Conservation (phyloP, 805 yeast genomes). For the Kockiozyma suomiensis region DNA sequence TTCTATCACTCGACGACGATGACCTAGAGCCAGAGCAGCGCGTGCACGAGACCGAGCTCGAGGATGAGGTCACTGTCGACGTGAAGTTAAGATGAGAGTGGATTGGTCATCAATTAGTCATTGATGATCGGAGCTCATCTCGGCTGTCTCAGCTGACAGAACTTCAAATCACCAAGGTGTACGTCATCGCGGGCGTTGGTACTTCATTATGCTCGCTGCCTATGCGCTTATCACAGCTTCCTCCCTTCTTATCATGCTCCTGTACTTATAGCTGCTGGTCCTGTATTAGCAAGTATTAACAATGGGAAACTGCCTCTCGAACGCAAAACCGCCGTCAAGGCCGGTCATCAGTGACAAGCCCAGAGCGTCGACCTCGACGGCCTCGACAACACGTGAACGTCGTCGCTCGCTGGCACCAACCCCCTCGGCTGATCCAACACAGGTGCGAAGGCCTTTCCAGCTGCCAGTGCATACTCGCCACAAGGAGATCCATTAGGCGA, state of each 20-base stretch:
- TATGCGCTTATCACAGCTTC: too few species aligned
- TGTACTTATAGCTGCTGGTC: too few species aligned
- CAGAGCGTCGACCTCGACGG: constrained; percentile 11
- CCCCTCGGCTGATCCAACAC: constrained; percentile 24
- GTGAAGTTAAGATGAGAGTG: constrained; percentile 16
- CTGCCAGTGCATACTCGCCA: constrained; percentile 20
- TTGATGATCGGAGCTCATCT: not conserved
- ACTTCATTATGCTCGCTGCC: too few species aligned
- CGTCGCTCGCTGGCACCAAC: constrained; percentile 28
- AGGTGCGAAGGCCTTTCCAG: constrained; percentile 12
- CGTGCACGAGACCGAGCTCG: constrained; percentile 29
- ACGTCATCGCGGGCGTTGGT: too few species aligned
- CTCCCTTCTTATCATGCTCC: too few species aligned
- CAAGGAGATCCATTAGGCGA: not conserved
- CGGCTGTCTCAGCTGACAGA: not conserved
- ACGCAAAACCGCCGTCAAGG: not conserved
- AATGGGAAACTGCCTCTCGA: constrained; percentile 27
- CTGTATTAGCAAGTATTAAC: too few species aligned
- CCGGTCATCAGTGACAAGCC: constrained; percentile 7
- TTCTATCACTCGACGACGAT: constrained; percentile 30
- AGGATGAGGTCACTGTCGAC: constrained; percentile 34
- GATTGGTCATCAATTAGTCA: not conserved
- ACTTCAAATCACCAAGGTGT: not conserved
- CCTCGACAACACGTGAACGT: constrained; percentile 6
- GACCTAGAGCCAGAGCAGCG: not conserved